phyloP scores from a whole-genome alignment of 169 alveolate species.

The Neospora caninum region DNA sequence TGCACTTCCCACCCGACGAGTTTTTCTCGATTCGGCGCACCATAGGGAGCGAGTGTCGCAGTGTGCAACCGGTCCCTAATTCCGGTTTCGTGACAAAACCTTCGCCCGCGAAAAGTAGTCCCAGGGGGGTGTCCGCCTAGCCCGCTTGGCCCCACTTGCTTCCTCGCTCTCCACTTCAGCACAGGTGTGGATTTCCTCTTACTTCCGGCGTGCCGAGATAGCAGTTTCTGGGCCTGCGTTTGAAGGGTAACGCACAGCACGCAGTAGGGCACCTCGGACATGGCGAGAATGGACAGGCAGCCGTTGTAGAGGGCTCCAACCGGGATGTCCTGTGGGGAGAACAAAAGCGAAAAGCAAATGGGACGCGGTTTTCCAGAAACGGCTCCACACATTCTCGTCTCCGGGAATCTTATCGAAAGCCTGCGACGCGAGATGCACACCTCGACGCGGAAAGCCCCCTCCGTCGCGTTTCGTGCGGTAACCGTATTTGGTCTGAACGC shows the following conservation, averaged over 20 bases:
- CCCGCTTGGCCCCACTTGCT: too few relatives aligned
- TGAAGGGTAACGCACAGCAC: neutral
- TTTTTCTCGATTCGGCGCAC: too few relatives aligned
- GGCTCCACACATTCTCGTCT: neutral
- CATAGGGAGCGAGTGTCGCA: too few relatives aligned
- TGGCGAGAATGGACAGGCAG: neutral
- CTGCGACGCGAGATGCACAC: neutral
- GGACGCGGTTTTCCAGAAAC: too few relatives aligned
- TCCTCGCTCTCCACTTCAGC: neutral
- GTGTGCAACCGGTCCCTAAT: too few relatives aligned
- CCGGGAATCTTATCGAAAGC: neutral
- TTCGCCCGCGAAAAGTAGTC: too few relatives aligned
- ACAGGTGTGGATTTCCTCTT: neutral
- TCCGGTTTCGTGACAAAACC: too few relatives aligned
- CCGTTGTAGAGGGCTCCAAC: slow-evolving; percentile 37
- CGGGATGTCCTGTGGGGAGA: neutral
- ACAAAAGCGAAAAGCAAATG: neutral
- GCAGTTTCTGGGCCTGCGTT: slow-evolving; percentile 32
- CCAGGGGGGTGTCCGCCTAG: too few relatives aligned
- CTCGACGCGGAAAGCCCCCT: too few relatives aligned
- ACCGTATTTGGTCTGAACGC: too few relatives aligned
- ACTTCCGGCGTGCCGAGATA: slow-evolving; percentile 7
- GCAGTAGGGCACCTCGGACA: slow-evolving; percentile 23
- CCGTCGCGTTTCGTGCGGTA: too few relatives aligned
- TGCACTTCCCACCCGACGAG: too few relatives aligned